These are phyloP conservation scores for Coemansia sp. DNA, from an alignment of 192 early-diverging fungal genomes.

Conservation along the genomic window DNA sequence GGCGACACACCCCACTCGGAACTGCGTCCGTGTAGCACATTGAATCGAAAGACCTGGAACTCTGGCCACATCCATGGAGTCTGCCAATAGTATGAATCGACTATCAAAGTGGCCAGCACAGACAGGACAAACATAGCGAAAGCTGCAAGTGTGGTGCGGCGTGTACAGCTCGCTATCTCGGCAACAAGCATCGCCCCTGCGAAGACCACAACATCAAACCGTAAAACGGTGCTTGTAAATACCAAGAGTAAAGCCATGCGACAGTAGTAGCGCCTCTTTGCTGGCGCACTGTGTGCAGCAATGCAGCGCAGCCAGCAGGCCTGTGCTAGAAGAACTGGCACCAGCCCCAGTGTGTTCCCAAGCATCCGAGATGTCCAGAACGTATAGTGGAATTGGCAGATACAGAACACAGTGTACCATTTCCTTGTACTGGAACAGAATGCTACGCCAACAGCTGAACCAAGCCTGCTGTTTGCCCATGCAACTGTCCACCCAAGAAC, in stretches of 20 bases:
- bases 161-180: slow-evolving; percentile 17
- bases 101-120: slow-evolving; percentile 37
- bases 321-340: slow-evolving; percentile 58
- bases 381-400: slow-evolving; percentile 85
- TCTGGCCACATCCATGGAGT: slow-evolving; percentile 63
- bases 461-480: slow-evolving; percentile 57
- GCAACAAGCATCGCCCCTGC: slow-evolving; percentile 50
- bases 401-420: slow-evolving; percentile 50
- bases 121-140: slow-evolving; percentile 11
- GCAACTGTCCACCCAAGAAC: slow-evolving; percentile 57
- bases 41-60: slow-evolving; percentile 62
- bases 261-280: slow-evolving; percentile 11
- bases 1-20: slow-evolving; percentile 59
- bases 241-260: slow-evolving; percentile 31
- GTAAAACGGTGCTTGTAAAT: slow-evolving; percentile 57
- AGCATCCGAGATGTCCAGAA: slow-evolving; percentile 89
- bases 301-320: slow-evolving; percentile 50
- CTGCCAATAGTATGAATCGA: slow-evolving; percentile 71
- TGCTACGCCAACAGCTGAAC: slow-evolving; percentile 50
- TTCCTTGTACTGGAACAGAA: slow-evolving; percentile 58
- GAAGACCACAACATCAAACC: slow-evolving; percentile 61
- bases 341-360: slow-evolving; percentile 83
- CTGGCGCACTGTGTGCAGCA: not conserved
- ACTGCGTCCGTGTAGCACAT: slow-evolving; percentile 55
- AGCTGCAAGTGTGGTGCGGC: slow-evolving; percentile 2